phyloP scores from a whole-genome alignment of 441 rosid species.

The Arabidopsis hybrid region DNA sequence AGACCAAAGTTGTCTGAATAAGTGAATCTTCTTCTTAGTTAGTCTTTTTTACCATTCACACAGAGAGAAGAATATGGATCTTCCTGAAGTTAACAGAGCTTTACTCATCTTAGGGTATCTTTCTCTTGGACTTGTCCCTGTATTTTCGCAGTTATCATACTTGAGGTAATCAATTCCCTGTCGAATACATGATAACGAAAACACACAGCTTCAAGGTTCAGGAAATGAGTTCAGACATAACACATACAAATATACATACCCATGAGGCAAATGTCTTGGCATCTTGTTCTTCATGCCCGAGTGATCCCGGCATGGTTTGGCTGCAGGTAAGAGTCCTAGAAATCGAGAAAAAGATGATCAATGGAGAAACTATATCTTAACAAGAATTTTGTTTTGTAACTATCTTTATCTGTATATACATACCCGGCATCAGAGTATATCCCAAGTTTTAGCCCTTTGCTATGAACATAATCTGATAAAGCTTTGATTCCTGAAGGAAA shows the following conservation, averaged over 20 bases:
- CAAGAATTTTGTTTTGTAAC: constrained; percentile 2
- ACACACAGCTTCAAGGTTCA: constrained; percentile 7
- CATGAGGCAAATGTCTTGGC: constrained; percentile 79
- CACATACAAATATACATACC: constrained; percentile 50
- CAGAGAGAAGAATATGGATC: constrained; percentile 71
- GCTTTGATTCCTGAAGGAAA: constrained; percentile 78
- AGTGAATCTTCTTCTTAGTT: neutral
- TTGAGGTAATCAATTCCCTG: constrained; percentile 83
- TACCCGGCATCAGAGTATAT: constrained; percentile 76
- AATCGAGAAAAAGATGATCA: constrained; percentile 13
- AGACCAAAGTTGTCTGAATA: constrained; percentile 18
- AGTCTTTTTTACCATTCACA: constrained; percentile 68
- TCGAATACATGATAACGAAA: constrained; percentile 22
- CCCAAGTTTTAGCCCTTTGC: constrained; percentile 76
- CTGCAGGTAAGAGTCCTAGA: constrained; percentile 72
- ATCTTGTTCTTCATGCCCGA: constrained; percentile 76
- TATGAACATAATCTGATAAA: constrained; percentile 73
- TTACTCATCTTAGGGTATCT: constrained; percentile 75
- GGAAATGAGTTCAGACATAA: neutral
- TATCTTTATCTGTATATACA: neutral
- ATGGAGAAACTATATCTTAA: neutral
- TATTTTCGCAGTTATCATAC: constrained; percentile 75
- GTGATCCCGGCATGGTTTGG: constrained; percentile 75
- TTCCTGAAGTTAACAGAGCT: constrained; percentile 66
- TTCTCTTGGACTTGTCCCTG: constrained; percentile 64